Evolutionary conservation across 495 filamentous ascomycete species (phyloP), one percentile per base, ranked within the genome.

Genomic region (Penicillium silybi): DNA sequence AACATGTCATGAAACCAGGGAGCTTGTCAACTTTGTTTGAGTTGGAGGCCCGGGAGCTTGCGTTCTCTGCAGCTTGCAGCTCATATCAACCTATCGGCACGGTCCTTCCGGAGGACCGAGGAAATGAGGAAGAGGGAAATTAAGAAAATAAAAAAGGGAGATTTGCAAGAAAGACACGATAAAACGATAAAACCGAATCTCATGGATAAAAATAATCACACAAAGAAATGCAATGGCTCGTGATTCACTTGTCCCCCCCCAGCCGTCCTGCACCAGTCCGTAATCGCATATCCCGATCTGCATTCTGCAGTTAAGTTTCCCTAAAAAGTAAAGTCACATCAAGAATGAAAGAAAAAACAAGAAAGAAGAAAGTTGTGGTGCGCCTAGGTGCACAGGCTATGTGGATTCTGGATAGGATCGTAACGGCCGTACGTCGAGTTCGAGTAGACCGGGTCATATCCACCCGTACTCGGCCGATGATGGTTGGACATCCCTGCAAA

Each of bases 371-470:
- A 25, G n/a, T 7, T 34, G 51, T 41, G 44, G 27, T 40, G 43
- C 29, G 38, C 23, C 44, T 62, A 74, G 40, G 68, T 66, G 59
- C 70, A 72, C 32, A 74, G 57, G 43, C 68, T 65, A 50, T 70
- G 70, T 13, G 65, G 58, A 23, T 56, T 65, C 32, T 62, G 63
- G 45, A 70, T 56, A 2, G 62, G 55, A 35, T 65, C 60, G 39
- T 71, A 68, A 43, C 70, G 69, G 45, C 44, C 46, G 46, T 71
- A 73, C 18, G 57, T 59, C 11, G 70, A 66, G 44, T 68, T 59
- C 11, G 70, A 66, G 44, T 68, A 72, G 32, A 71, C 51, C 0
- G 72, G 61, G 23, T 75, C 70, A 50, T 66, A 75, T 16, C 66
- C 65, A 22, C 58, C 54, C 22, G 61, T 51, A 32, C 41, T 63